These are phyloP conservation scores for Moesziomyces aphidis DNA, from an alignment of 1,284 basidiomycete species.

Conservation along the genomic window DNA sequence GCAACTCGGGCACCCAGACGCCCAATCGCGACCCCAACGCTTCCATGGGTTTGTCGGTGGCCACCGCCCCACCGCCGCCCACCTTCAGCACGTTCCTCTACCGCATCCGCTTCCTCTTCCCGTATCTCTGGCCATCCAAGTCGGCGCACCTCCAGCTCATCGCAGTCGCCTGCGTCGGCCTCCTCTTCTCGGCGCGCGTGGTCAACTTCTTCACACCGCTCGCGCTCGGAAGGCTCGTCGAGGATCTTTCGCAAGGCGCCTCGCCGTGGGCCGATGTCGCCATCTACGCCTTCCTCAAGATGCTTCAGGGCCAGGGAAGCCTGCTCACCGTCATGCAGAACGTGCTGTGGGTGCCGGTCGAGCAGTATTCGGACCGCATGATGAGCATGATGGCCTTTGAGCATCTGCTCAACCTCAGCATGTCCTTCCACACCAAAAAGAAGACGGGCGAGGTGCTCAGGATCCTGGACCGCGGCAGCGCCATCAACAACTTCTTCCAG, in stretches of 20 bases:
- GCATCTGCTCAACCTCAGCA: slow-evolving; percentile 73
- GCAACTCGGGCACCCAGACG: slow-evolving; percentile 29
- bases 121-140: slow-evolving; percentile 85
- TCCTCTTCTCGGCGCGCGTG: slow-evolving; percentile 79
- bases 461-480: slow-evolving; percentile 76
- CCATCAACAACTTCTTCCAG: slow-evolving; percentile 70
- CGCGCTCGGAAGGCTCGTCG: slow-evolving; percentile 77
- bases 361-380: slow-evolving; percentile 77
- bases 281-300: slow-evolving; percentile 67
- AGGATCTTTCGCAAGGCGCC: slow-evolving; percentile 60
- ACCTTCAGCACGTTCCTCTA: slow-evolving; percentile 56
- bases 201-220: slow-evolving; percentile 81
- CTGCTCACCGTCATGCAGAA: slow-evolving; percentile 59
- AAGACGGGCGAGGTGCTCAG: slow-evolving; percentile 77
- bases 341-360: slow-evolving; percentile 77
- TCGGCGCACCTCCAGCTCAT: slow-evolving; percentile 76
- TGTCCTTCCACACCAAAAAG: slow-evolving; percentile 83
- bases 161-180: slow-evolving; percentile 76
- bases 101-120: slow-evolving; percentile 75
- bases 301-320: slow-evolving; percentile 69
- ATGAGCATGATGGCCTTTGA: slow-evolving; percentile 67
- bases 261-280: slow-evolving; percentile 57
- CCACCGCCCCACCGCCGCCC: slow-evolving; percentile 55
- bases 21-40: slow-evolving; percentile 50
- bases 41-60: slow-evolving; percentile 60